phyloP scores from a whole-genome alignment of 2,329 filamentous ascomycete genomes.

The Botrytis galanthina region DNA sequence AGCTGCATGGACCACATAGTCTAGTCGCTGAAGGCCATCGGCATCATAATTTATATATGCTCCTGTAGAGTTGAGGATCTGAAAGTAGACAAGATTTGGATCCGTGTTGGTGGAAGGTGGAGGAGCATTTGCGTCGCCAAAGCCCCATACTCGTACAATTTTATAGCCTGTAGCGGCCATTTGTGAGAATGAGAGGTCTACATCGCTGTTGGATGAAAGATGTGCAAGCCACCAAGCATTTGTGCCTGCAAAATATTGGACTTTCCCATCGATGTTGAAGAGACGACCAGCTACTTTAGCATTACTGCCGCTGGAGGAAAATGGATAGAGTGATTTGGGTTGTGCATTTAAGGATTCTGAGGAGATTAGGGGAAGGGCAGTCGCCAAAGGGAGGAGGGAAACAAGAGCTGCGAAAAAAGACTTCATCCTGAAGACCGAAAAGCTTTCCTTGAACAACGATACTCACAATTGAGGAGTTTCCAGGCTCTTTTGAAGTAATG shows the following conservation, averaged over 20 bases:
- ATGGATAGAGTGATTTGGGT: conserved; percentile 1
- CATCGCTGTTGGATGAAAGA: conserved; percentile 51
- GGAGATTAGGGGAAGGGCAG: conserved; percentile 3
- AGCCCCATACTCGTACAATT: conserved; percentile 58
- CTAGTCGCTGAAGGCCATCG: conserved; percentile 62
- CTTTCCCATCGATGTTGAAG: conserved; percentile 46
- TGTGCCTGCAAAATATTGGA: conserved; percentile 51
- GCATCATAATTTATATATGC: conserved; percentile 61
- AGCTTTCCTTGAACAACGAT: neutral
- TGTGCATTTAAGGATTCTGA: neutral
- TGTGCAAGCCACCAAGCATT: conserved; percentile 58
- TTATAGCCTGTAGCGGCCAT: conserved; percentile 48
- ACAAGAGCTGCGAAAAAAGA: conserved; percentile 1
- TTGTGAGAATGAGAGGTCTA: conserved; percentile 41
- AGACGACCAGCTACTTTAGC: conserved; percentile 35
- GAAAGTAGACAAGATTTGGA: conserved; percentile 46
- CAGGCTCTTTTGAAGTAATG: neutral
- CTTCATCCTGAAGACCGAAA: conserved; percentile 2
- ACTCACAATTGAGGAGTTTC: neutral
- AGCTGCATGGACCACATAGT: conserved; percentile 59
- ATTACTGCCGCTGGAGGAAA: conserved; percentile 9
- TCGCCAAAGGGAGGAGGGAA: conserved; percentile 3
- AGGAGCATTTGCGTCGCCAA: conserved; percentile 16
- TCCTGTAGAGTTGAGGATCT: conserved; percentile 45
- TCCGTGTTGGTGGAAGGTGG: conserved; percentile 23